Conservation (phyloP, 257 asterid genomes). For the Henckelia pumila region DNA sequence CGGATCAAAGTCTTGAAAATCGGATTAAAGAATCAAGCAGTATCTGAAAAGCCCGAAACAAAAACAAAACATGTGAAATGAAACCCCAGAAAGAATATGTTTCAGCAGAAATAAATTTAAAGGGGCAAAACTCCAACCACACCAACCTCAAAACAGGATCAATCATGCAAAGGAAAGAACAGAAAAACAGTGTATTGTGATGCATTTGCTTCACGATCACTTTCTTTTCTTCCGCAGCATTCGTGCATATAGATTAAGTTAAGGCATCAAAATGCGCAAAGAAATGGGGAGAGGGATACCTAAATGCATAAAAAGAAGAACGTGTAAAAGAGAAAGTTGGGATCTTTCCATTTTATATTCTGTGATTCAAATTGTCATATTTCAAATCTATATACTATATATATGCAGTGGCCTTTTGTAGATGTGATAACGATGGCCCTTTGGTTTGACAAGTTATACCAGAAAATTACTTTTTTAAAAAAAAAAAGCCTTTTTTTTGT, state of each 20-base stretch:
- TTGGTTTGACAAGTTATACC: background rate
- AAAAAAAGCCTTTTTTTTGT: too few relatives aligned
- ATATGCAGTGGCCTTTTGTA: background rate
- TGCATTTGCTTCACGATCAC: conserved; percentile 16
- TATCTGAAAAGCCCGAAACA: conserved; percentile 30
- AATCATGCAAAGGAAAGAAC: background rate
- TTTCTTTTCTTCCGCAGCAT: conserved; percentile 10
- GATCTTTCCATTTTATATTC: conserved; percentile 17
- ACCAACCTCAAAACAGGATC: conserved; percentile 29
- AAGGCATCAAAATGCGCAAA: background rate
- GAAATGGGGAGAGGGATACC: background rate
- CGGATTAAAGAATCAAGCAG: conserved; percentile 25
- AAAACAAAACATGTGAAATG: background rate
- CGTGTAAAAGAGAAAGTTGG: conserved; percentile 14
- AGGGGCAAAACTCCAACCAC: background rate
- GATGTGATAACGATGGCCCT: background rate
- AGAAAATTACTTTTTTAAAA: background rate
- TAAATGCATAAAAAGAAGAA: conserved; percentile 15
- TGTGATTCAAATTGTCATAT: conserved; percentile 4
- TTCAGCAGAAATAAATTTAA: background rate
- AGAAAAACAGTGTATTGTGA: conserved; percentile 15
- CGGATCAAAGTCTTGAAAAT: conserved; percentile 20
- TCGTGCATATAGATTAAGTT: background rate
- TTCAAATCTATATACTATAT: too few relatives aligned
- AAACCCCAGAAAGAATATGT: background rate